phyloP scores from a whole-genome alignment of 257 asterid species.

The Prunella vulgaris region DNA sequence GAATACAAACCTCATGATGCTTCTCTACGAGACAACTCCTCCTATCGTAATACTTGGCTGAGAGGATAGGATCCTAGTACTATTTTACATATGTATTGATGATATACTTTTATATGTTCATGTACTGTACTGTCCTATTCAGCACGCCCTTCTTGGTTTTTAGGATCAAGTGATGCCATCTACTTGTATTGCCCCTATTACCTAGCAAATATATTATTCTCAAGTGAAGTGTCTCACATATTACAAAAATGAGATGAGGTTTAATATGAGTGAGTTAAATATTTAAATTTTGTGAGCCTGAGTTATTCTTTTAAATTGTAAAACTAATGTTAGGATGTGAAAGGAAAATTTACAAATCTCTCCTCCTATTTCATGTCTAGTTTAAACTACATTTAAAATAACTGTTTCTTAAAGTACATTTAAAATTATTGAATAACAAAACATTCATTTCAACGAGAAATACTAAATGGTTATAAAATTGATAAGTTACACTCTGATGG shows the following conservation, averaged over 20 bases:
- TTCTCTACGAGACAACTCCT: slow-evolving; percentile 88
- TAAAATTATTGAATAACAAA: background rate
- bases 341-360: background rate
- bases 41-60: slow-evolving; percentile 95
- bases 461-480: background rate
- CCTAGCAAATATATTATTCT: too few species aligned
- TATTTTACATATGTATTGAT: slow-evolving; percentile 16
- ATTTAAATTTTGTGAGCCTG: too few species aligned
- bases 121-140: background rate
- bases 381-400: too few species aligned
- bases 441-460: background rate
- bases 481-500: background rate
- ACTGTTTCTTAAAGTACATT: too few species aligned
- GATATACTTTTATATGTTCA: background rate
- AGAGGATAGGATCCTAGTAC: slow-evolving; percentile 46
- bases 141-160: background rate
- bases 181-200: too few species aligned
- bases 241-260: too few species aligned
- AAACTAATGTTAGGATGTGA: too few species aligned
- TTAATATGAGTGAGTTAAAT: too few species aligned
- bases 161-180: background rate
- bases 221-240: too few species aligned
- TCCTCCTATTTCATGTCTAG: background rate
- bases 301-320: too few species aligned
- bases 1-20: slow-evolving; percentile 98